Evolutionary conservation across 768 basidiomycete genomes (phyloP), one percentile per base, ranked within the genome.

Genomic region (Royoungia palumana): DNA sequence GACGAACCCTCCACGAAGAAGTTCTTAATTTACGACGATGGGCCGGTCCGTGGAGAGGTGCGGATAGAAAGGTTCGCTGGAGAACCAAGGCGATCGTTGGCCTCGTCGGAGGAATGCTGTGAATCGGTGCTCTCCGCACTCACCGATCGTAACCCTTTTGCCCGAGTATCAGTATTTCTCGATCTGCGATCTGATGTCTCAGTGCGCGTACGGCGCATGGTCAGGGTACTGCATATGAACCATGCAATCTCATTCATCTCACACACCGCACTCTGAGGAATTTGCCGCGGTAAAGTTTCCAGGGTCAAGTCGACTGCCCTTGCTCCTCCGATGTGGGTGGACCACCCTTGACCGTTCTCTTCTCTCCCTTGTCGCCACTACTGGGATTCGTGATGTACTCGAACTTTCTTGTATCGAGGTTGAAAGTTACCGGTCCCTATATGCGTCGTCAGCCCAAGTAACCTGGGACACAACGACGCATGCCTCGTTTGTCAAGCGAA

Each of bases 401-500:
- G 45, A 81, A 87, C 63, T 85, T 89, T 41, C 86, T 80, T 22
- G 88, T 83, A 67, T 93, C 90, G 32, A 93, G 73, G 1, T 86
- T 90, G 52, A 93, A 84, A 11, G 89, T 92, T 22, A 93, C 81
- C 47, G 90, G 90, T 3, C 90, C 90, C 87, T 91, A 54, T 49
- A 19, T 12, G 49, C 36, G 22, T 47, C 16, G 16, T 50, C 42
- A 50, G 47, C 34, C 19, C 35, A 25, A 42, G 38, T 22, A 32
- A 5, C 16, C 6, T 32, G 32, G 30, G 32, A 32, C 5, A 6
- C 16, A 14, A 32, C 32, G 16, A 32, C 32, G 6, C 74, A 35
- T 66, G 89, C 92, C 73, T 97, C 94, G 64, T 97, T 97, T 19
- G 79, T 85, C 47, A 95, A 68, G 53, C 74, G 80, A 44, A 97